Base-by-base conservation (phyloP, 2,329 filamentous ascomycete genomes). In the Curvularia sp. region DNA sequence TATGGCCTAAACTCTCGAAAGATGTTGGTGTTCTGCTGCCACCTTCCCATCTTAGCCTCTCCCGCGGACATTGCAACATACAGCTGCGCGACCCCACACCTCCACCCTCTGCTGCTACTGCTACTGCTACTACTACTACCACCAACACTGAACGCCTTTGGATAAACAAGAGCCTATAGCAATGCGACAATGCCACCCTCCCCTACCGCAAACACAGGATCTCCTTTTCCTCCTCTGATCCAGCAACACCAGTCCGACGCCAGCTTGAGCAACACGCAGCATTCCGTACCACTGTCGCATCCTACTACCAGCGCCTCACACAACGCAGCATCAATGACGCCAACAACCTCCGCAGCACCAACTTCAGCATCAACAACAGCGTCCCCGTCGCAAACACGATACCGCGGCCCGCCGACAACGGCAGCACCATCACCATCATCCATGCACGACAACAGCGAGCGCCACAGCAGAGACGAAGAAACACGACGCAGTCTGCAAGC, bases 401-500 rank as follows among this genome's bases (percentile, higher is more conserved):
- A 27, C 23, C 41, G 23, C 5, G 21, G 36, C 36, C 25, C 4
- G 25, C 25, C 25, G 4, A 27, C 25, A 3, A 27, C 25, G n/a
- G n/a, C 25, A 27, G 25, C 4, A 3, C 25, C 25, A 27, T 27
- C 25, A 27, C 5, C 10, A n/a, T 12, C n/a, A 13, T 32, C 10
- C 30, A n/a, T n/a, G n/a, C n/a, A n/a, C n/a, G n/a, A n/a, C n/a
- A 12, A 34, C 43, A 9, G 2, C 15, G 23, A 23, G 25, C 43
- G 27, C 27, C 9, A 13, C 3, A 27, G 19, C 3, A 9, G 18
- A 9, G 47, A 49, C 2, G 42, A 53, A 8, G 50, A 66, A 1
- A 55, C 69, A 19, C 72, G 74, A 30, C 68, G 66, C 42, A 67
- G 67, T 34, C 62, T 67, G 1, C 74, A 76, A 49, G 71, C 74